Evolutionary conservation across 768 basidiomycete species (phyloP), one percentile per base, ranked within the genome.

Genomic region (Pleurotus pulmonarius): DNA sequence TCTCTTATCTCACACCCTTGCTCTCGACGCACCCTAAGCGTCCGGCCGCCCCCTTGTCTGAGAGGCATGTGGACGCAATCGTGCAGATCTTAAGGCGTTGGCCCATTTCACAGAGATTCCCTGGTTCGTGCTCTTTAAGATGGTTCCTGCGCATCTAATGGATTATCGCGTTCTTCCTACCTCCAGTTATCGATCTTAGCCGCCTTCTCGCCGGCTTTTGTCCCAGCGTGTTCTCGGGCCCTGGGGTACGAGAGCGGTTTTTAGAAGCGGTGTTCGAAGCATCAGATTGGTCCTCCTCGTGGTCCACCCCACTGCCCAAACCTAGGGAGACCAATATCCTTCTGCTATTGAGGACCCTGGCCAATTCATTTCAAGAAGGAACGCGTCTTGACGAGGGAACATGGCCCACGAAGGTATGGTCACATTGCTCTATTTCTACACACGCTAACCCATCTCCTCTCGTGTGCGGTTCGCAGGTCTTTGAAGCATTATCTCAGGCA

Each of bases 241-340:
- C 79, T 1, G 75, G 67, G 46, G 60, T 78, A 53, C 77, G 78
- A 51, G 74, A 79, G 39, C 70, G 68, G 16, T 85, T 89, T 66
- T 77, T 89, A 18, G 75, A 82, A 16, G 72, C 81, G 1, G 68
- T 95, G 9, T 83, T 93, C 68, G 74, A 73, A 54, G 88, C 85
- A 12, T 81, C 86, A 2, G 86, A 88, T 49, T 91, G 88, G 86
- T 66, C 59, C 66, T 51, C 74, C 26, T 75, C 82, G 1, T 84
- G 84, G 80, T 64, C 74, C 25, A 67, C 69, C n/a, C 77, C 86
- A 0, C 67, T 88, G 37, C 68, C 76, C 3, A 97, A 93, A 70
- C 69, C 83, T 5, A 76, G 86, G 56, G 94, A 97, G 67, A 96
- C 88, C 15, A 98, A 98, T 65, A 78, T 87, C 1, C 75, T 96